phyloP scores from a whole-genome alignment of 2,329 filamentous ascomycete genomes.

The Microdochium nivale region DNA sequence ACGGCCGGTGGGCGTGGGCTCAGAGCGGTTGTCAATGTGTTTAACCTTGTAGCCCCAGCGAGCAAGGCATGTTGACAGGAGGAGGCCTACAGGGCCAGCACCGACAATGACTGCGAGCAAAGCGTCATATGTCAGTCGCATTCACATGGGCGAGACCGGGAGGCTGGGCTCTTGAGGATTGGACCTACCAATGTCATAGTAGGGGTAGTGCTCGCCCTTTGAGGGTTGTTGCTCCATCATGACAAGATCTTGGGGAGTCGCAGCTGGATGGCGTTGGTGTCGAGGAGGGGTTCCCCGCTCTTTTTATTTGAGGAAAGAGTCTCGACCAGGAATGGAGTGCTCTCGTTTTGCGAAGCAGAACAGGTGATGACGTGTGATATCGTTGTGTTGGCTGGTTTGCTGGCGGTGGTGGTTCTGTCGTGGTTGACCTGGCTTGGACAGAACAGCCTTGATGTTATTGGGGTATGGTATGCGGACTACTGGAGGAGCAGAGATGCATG shows the following conservation, averaged over 20 bases:
- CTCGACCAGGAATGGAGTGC: too few species aligned
- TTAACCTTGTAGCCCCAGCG: constrained; percentile 94
- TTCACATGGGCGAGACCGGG: background rate
- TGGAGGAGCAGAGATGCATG: background rate
- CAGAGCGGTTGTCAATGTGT: constrained; percentile 84
- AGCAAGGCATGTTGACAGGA: constrained; percentile 79
- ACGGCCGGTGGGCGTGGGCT: constrained; percentile 76
- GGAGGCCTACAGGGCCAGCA: constrained; percentile 79
- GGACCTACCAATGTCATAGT: constrained; percentile 39
- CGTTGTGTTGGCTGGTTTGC: too few species aligned
- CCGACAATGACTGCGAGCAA: constrained; percentile 65
- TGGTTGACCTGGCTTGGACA: background rate
- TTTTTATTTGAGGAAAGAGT: too few species aligned
- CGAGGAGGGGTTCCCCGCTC: too few species aligned
- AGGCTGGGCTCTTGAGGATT: background rate
- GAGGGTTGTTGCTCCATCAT: constrained; percentile 14
- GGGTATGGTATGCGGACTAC: background rate
- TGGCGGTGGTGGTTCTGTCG: background rate
- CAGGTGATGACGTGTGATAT: too few species aligned
- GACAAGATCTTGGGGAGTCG: background rate
- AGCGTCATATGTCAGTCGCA: background rate
- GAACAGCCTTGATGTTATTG: background rate
- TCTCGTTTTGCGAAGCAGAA: too few species aligned
- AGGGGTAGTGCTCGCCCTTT: constrained; percentile 7
- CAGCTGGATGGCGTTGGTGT: too few species aligned